A percentile compares a stretch with the other conserved stretches of the same genome.
These are phyloP conservation scores for Fusarium sambucinum DNA, from an alignment of 2,329 filamentous ascomycete genomes.

Conservation along the genomic window DNA sequence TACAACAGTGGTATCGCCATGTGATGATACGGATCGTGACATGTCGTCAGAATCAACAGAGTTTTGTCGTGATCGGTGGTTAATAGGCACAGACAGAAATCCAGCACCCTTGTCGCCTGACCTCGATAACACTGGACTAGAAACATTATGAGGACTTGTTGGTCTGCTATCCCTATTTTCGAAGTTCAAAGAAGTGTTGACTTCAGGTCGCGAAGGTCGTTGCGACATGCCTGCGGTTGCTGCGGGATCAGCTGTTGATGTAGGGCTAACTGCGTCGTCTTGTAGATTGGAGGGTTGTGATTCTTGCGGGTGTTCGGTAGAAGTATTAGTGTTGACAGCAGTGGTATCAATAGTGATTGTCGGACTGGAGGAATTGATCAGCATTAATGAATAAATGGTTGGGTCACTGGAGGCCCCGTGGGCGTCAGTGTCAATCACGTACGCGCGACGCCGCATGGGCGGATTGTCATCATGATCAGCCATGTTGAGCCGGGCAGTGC, in stretches of 20 bases:
- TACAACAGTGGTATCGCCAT: slow-evolving; percentile 72
- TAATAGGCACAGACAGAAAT: slow-evolving; percentile 75
- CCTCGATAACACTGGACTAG: slow-evolving; percentile 65
- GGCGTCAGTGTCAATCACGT: slow-evolving; percentile 30
- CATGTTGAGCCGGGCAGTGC: slow-evolving; percentile 37
- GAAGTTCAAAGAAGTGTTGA: slow-evolving; percentile 69
- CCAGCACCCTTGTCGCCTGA: slow-evolving; percentile 61
- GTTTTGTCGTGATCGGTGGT: slow-evolving; percentile 70
- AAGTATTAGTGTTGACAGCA: slow-evolving; percentile 51
- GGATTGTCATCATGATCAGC: slow-evolving; percentile 41
- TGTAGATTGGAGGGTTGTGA: slow-evolving; percentile 49
- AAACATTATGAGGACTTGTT: slow-evolving; percentile 79
- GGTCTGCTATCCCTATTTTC: slow-evolving; percentile 75
- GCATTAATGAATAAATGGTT: slow-evolving; percentile 25
- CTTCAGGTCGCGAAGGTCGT: slow-evolving; percentile 54
- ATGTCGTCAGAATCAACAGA: slow-evolving; percentile 77
- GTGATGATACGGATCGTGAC: slow-evolving; percentile 68
- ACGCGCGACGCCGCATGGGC: slow-evolving; percentile 47
- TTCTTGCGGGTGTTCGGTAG: slow-evolving; percentile 50
- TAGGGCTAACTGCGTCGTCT: slow-evolving; percentile 58
- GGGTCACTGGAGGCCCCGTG: slow-evolving; percentile 27
- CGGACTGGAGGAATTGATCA: slow-evolving; percentile 54
- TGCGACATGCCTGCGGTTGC: slow-evolving; percentile 42
- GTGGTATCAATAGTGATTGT: slow-evolving; percentile 69
- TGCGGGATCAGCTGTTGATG: slow-evolving; percentile 53